phyloP scores from a whole-genome alignment of 2,329 filamentous ascomycete species.

The Gnomoniopsis smithogilvyi region DNA sequence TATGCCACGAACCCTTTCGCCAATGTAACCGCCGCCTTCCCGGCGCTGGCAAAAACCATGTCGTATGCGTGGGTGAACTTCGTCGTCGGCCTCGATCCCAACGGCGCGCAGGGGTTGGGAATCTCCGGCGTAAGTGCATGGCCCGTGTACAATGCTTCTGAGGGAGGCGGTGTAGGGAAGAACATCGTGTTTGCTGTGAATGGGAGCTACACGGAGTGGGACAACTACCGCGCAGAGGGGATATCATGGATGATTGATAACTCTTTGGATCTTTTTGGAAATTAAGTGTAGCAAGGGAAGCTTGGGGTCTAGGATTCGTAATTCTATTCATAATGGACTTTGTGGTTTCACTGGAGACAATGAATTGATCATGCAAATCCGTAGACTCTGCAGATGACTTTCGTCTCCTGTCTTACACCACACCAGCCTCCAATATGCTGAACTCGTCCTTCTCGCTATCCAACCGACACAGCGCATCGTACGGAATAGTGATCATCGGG shows the following conservation, averaged over 20 bases:
- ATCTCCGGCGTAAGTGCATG: constrained; percentile 15
- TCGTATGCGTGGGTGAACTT: constrained; percentile 50
- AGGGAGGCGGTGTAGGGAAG: constrained; percentile 22
- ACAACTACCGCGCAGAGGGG: constrained; percentile 40
- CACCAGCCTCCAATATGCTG: constrained; percentile 6
- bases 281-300: constrained; percentile 1
- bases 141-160: constrained; percentile 20
- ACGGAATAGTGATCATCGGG: constrained; percentile 39
- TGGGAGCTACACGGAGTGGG: constrained; percentile 33
- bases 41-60: constrained; percentile 44
- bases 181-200: constrained; percentile 51
- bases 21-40: constrained; percentile 37
- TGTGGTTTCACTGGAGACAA: no score
- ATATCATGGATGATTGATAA: constrained; percentile 34
- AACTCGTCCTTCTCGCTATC: constrained; percentile 23
- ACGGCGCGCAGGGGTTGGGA: constrained; percentile 23
- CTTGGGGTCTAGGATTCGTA: neutral
- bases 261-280: constrained; percentile 15
- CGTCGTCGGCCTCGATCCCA: constrained; percentile 43
- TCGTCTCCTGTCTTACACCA: neutral
- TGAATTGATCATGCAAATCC: no score
- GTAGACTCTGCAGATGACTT: no score
- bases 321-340: neutral
- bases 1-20: constrained; percentile 39
- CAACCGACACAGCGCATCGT: constrained; percentile 33